Evolutionary conservation across 106 monocot species (phyloP), one percentile per base, ranked within the genome.

Genomic region (Ottelia alismoides): DNA sequence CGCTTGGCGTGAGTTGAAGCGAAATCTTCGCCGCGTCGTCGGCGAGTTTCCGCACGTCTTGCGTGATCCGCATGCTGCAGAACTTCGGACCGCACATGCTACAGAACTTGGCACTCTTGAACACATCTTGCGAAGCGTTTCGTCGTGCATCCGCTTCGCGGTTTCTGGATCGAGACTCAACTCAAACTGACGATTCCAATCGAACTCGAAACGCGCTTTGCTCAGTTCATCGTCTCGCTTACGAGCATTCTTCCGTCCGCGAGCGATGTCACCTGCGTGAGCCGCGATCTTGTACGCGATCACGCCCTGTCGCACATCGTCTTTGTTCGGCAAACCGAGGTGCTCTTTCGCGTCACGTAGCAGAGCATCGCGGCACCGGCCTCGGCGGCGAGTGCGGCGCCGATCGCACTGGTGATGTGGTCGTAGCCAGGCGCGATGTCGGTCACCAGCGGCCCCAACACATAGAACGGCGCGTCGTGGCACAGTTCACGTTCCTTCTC

Each of bases 21-120:
- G n/a, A n/a, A n/a, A n/a, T n/a, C n/a, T n/a, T n/a, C n/a, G n/a
- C n/a, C n/a, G n/a, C n/a, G n/a, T n/a, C n/a, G n/a, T n/a, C n/a
- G n/a, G n/a, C n/a, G n/a, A n/a, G n/a, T n/a, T n/a, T n/a, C n/a
- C n/a, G n/a, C n/a, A n/a, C n/a, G n/a, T n/a, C n/a, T n/a, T n/a
- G n/a, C n/a, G 91, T 92, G 30, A 92, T 85, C 57, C 85, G 85
- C 91, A 92, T 92, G 23, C 81, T 81, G 61, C 91, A 92, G 55
- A 92, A 92, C 32, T 92, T 92, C 31, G 85, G 91, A 31, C n/a
- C 82, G 56, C 87, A 87, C 87, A 87, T 87, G 16, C 78, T 78
- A 57, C 81, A 87, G 69, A 87, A 87, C 72, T 87, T 81, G 50
- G 87, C 87, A 9, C 81, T 72, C 65, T 87, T 87, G 11, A 81